phyloP scores from a whole-genome alignment of 768 basidiomycete species.

The Nidularia pulvinata region DNA sequence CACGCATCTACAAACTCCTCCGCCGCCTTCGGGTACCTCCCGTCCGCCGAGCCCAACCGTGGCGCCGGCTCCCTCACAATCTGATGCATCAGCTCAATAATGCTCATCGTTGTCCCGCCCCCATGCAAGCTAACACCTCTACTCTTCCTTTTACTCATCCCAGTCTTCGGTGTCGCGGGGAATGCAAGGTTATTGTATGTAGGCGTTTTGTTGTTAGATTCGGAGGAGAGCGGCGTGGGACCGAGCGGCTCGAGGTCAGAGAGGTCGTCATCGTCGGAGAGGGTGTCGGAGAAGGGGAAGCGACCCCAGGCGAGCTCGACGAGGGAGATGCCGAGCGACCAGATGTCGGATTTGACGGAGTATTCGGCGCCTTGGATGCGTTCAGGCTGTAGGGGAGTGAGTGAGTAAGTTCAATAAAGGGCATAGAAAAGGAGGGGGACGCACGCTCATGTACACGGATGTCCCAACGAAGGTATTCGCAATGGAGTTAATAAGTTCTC shows the following conservation, averaged over 20 bases:
- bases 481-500: constrained; percentile 98
- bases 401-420: background rate
- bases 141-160: constrained; percentile 65
- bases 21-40: background rate
- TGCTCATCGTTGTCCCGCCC: constrained; percentile 97
- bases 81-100: constrained; percentile 94
- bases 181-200: constrained; percentile 61
- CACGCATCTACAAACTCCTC: constrained; percentile 64
- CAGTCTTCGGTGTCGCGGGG: constrained; percentile 29
- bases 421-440: constrained; percentile 20
- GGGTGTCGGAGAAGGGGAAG: constrained; percentile 93
- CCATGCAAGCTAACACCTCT: constrained; percentile 93
- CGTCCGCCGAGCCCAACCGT: constrained; percentile 58
- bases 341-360: constrained; percentile 98
- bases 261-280: constrained; percentile 47
- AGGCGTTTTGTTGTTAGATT: constrained; percentile 44
- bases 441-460: constrained; percentile 98
- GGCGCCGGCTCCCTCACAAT: constrained; percentile 99
- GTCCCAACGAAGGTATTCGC: constrained; percentile 99
- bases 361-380: constrained; percentile 99
- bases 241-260: constrained; percentile 65
- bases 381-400: constrained; percentile 78
- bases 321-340: constrained; percentile 96
- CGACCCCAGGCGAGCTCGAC: constrained; percentile 97
- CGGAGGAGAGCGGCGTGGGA: background rate